Conservation (phyloP, 2,329 filamentous ascomycete species). For the Microsporum audouinii region DNA sequence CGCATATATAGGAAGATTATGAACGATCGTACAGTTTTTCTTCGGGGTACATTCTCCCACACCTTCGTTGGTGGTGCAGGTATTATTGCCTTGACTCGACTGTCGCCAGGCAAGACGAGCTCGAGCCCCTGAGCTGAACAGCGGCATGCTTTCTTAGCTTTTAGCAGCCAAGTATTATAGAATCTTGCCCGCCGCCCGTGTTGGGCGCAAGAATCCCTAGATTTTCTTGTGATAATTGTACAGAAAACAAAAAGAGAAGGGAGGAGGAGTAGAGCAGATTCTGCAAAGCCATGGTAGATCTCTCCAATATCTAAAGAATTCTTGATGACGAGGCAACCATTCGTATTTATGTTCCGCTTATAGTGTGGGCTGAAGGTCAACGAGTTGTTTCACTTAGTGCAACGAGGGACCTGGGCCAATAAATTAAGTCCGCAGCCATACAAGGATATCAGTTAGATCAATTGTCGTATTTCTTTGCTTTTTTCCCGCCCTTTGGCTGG, state of each 20-base stretch:
- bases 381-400: background rate
- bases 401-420: background rate
- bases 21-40: background rate
- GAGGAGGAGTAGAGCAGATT: background rate
- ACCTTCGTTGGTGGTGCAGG: conserved; percentile 1
- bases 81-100: conserved; percentile 1
- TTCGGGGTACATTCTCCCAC: background rate
- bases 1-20: background rate
- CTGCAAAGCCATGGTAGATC: background rate
- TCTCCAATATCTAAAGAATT: background rate
- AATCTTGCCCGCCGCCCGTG: background rate
- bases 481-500: background rate
- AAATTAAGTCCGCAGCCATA: background rate
- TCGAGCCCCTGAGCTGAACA: background rate
- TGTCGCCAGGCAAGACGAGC: background rate
- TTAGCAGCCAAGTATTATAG: background rate
- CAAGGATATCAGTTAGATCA: background rate
- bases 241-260: background rate
- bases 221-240: background rate
- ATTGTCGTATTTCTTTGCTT: background rate
- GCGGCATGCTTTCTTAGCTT: background rate
- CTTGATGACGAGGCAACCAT: background rate
- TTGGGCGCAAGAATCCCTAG: background rate
- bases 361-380: background rate
- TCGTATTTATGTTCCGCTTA: conserved; percentile 1